A percentile compares a stretch with the other conserved stretches of the same genome.
phyloP scores from a whole-genome alignment of 179 eudicot genomes.

The Sideroxylon spinosum region DNA sequence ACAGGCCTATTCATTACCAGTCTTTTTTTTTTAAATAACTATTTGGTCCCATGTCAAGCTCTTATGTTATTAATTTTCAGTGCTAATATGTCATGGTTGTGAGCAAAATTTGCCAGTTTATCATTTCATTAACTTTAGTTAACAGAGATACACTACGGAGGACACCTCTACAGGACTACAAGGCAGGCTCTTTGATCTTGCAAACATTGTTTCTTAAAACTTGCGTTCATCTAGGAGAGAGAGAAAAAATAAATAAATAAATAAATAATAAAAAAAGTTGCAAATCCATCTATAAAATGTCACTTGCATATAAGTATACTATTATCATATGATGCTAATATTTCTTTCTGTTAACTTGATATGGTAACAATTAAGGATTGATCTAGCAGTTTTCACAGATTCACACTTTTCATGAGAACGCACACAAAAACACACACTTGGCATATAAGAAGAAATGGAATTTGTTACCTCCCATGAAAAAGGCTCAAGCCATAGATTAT shows the following conservation, averaged over 20 bases:
- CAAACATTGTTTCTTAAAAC: not conserved
- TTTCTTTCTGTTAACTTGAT: not conserved
- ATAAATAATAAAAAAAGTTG: not conserved
- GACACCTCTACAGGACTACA: not conserved
- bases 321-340: not conserved
- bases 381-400: not conserved
- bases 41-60: not conserved
- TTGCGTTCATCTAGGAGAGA: not conserved
- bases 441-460: not conserved
- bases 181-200: not conserved
- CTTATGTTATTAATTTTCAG: not conserved
- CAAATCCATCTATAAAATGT: not conserved
- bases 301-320: not conserved
- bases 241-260: too few relatives aligned
- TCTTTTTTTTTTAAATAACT: too few relatives aligned
- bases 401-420: not conserved
- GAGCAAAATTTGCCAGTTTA: not conserved
- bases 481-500: slow-evolving; percentile 92
- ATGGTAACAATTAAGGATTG: not conserved
- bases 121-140: too few relatives aligned
- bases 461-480: slow-evolving; percentile 77
- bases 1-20: too few relatives aligned
- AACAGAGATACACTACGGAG: not conserved
- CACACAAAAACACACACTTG: not conserved
- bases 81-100: not conserved